These are phyloP conservation scores for Rubus parviflorus DNA, from an alignment of 306 rosid genomes.

Conservation along the genomic window DNA sequence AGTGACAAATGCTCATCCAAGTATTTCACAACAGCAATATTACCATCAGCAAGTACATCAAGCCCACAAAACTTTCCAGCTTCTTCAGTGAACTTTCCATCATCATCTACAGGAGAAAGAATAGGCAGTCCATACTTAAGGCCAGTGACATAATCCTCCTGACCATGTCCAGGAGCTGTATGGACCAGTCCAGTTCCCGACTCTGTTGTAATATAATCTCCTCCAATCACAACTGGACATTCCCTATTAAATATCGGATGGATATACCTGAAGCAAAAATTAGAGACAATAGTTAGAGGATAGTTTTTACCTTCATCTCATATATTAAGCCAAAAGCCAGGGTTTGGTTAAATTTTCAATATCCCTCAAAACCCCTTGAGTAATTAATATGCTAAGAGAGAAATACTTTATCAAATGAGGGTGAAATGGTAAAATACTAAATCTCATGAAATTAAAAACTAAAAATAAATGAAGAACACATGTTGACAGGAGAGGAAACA, in stretches of 20 bases:
- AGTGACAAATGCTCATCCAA: constrained; percentile 75
- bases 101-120: constrained; percentile 86
- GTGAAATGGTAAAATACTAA: not conserved
- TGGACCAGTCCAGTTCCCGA: constrained; percentile 98
- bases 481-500: not conserved
- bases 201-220: constrained; percentile 93
- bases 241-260: constrained; percentile 77
- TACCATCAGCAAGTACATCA: constrained; percentile 92
- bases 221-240: constrained; percentile 84
- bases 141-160: constrained; percentile 93
- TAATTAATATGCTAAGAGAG: not conserved
- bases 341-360: not conserved
- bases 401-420: not conserved
- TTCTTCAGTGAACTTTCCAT: constrained; percentile 93
- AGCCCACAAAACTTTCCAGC: constrained; percentile 92
- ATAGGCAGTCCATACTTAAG: constrained; percentile 86
- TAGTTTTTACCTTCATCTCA: constrained; percentile 11
- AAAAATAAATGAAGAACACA: not conserved
- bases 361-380: not conserved
- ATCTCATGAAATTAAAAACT: not conserved
- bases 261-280: constrained; percentile 58
- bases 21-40: constrained; percentile 72
- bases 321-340: not conserved
- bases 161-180: constrained; percentile 99
- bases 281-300: constrained; percentile 16